Conservation (phyloP, 2,329 filamentous ascomycete species). For the Chaetomium strumarium region DNA sequence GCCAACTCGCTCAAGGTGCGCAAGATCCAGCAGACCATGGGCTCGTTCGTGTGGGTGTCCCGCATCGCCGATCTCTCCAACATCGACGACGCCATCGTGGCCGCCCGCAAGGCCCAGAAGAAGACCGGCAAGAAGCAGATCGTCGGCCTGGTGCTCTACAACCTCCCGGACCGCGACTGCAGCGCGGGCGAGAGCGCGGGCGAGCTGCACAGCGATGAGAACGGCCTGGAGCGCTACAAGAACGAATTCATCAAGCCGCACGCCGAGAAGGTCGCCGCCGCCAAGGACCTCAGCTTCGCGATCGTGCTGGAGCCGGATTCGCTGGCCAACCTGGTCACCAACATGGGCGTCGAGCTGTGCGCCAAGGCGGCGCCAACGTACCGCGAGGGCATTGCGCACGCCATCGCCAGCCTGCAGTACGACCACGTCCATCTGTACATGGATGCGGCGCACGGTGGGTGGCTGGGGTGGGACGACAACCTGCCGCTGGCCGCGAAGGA, state of each 20-base stretch:
- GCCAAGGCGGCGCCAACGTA: constrained; percentile 34
- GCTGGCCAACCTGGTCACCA: constrained; percentile 39
- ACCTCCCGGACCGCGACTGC: constrained; percentile 42
- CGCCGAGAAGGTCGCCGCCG: constrained; percentile 33
- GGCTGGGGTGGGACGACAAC: too few species aligned
- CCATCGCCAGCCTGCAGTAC: constrained; percentile 35
- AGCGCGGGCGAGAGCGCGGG: constrained; percentile 38
- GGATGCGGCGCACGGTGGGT: too few species aligned
- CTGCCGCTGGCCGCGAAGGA: too few species aligned
- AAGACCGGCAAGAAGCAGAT: constrained; percentile 34
- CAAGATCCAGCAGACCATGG: constrained; percentile 33
- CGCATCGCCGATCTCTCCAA: constrained; percentile 31
- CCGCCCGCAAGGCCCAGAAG: constrained; percentile 33
- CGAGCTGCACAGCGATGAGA: constrained; percentile 33
- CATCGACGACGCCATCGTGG: constrained; percentile 37
- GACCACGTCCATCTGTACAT: constrained; percentile 36
- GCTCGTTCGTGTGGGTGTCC: constrained; percentile 41
- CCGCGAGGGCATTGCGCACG: constrained; percentile 38
- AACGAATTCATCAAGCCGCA: constrained; percentile 36
- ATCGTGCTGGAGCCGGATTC: constrained; percentile 41
- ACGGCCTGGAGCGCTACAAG: constrained; percentile 37
- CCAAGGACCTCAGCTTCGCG: constrained; percentile 37
- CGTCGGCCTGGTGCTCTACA: constrained; percentile 40
- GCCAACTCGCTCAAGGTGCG: constrained; percentile 34
- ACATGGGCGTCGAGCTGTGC: constrained; percentile 33